Conservation (phyloP, 2,329 filamentous ascomycete genomes). For the Penicillium aurantiogriseum region DNA sequence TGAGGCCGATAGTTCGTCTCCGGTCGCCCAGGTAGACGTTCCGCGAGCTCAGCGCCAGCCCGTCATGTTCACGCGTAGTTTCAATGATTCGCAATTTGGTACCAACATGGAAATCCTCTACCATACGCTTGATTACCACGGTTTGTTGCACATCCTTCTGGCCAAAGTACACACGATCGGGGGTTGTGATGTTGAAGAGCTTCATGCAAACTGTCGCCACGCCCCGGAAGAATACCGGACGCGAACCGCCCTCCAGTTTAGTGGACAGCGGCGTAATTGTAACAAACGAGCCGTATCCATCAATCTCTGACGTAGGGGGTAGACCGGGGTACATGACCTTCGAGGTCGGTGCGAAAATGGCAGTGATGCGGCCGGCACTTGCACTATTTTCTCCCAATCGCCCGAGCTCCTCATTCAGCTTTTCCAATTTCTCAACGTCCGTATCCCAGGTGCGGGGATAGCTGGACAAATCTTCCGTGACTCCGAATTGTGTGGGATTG, state of each 20-base stretch:
- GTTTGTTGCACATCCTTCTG: slow-evolving; percentile 98
- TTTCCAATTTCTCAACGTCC: slow-evolving; percentile 66
- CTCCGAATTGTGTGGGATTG: slow-evolving; percentile 94
- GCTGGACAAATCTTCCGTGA: slow-evolving; percentile 79
- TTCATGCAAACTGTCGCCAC: slow-evolving; percentile 97
- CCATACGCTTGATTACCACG: slow-evolving; percentile 81
- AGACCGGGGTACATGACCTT: slow-evolving; percentile 84
- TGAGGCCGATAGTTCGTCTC: slow-evolving; percentile 68
- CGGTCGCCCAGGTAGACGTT: slow-evolving; percentile 87
- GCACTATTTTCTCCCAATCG: slow-evolving; percentile 44
- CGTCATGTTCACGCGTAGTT: slow-evolving; percentile 75
- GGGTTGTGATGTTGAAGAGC: slow-evolving; percentile 77
- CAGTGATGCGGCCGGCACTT: slow-evolving; percentile 65
- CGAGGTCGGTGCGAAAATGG: slow-evolving; percentile 83
- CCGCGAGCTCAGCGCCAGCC: slow-evolving; percentile 84
- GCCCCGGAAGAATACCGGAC: slow-evolving; percentile 93
- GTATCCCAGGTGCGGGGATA: slow-evolving; percentile 88
- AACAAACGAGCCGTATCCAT: slow-evolving; percentile 83
- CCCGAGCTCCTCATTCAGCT: slow-evolving; percentile 72
- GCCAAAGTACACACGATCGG: slow-evolving; percentile 84
- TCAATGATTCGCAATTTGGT: slow-evolving; percentile 70
- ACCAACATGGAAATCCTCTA: slow-evolving; percentile 80
- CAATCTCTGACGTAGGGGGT: slow-evolving; percentile 67
- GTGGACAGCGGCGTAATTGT: slow-evolving; percentile 81
- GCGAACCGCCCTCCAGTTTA: slow-evolving; percentile 76